These are phyloP conservation scores for Raphanus raphanistrum DNA, from an alignment of 345 rosid genomes.

Conservation along the genomic window DNA sequence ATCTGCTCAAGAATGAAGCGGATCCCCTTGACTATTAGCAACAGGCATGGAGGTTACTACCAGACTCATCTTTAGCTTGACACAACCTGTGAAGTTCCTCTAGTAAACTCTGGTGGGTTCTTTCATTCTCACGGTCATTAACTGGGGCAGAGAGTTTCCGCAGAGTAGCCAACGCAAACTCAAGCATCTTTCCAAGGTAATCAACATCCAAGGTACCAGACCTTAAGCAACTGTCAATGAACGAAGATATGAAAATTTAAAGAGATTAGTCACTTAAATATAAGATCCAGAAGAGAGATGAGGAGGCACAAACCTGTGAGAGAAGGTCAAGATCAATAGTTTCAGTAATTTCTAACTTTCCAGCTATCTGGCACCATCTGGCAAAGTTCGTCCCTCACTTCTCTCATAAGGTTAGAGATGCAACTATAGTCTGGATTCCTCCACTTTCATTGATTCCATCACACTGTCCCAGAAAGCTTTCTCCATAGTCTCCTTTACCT, in stretches of 20 bases:
- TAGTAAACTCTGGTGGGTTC: slow-evolving; percentile 50
- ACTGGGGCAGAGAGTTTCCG: slow-evolving; percentile 81
- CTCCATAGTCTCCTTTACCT: slow-evolving; percentile 77
- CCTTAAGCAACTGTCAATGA: slow-evolving; percentile 57
- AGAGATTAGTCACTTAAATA: not conserved
- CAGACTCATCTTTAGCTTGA: slow-evolving; percentile 48
- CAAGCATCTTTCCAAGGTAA: slow-evolving; percentile 76
- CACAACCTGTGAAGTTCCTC: slow-evolving; percentile 61
- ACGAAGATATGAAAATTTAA: slow-evolving; percentile 6
- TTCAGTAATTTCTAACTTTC: slow-evolving; percentile 69
- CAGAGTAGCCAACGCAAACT: slow-evolving; percentile 69
- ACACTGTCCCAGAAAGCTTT: slow-evolving; percentile 87
- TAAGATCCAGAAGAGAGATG: not conserved
- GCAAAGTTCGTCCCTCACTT: slow-evolving; percentile 84
- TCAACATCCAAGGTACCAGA: slow-evolving; percentile 68
- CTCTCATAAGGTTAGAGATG: slow-evolving; percentile 71
- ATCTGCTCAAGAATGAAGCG: slow-evolving; percentile 81
- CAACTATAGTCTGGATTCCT: slow-evolving; percentile 63
- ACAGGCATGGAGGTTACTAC: slow-evolving; percentile 49
- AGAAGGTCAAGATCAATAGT: slow-evolving; percentile 76
- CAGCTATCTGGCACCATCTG: slow-evolving; percentile 85
- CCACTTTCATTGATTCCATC: slow-evolving; percentile 63
- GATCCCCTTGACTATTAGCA: slow-evolving; percentile 75
- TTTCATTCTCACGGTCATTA: slow-evolving; percentile 63
- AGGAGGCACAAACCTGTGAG: slow-evolving; percentile 55